phyloP scores from a whole-genome alignment of 2,329 filamentous ascomycete species.

The Botrytis fabae region DNA sequence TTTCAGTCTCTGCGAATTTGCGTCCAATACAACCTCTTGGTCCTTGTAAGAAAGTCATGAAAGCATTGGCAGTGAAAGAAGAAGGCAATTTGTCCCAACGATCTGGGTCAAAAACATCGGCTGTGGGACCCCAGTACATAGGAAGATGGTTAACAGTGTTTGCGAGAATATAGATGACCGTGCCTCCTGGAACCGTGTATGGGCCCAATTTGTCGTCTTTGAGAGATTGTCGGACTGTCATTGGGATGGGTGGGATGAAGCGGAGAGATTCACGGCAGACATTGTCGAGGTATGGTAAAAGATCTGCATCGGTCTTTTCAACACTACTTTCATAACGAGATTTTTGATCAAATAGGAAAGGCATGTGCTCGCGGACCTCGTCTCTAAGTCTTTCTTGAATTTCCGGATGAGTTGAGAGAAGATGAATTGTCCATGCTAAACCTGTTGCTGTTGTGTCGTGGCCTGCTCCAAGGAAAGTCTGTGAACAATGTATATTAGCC shows the following conservation, averaged over 20 bases:
- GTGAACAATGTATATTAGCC: conserved; percentile 40
- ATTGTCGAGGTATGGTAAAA: conserved; percentile 48
- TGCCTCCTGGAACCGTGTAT: conserved; percentile 46
- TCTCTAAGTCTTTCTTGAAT: conserved; percentile 12
- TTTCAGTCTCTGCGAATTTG: conserved; percentile 43
- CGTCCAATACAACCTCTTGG: conserved; percentile 41
- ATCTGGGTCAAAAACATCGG: conserved; percentile 46
- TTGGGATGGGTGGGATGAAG: conserved; percentile 46
- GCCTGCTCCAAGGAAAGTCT: conserved; percentile 78
- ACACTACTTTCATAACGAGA: conserved; percentile 39
- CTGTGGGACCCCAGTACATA: conserved; percentile 45
- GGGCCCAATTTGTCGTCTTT: conserved; percentile 44
- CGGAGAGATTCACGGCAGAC: conserved; percentile 50
- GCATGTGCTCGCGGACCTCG: conserved; percentile 15
- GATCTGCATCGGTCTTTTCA: conserved; percentile 43
- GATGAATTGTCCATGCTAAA: conserved; percentile 47
- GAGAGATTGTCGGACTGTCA: conserved; percentile 42
- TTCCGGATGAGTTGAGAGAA: conserved; percentile 44
- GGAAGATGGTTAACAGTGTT: conserved; percentile 46
- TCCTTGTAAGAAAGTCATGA: conserved; percentile 37
- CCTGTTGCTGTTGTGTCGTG: conserved; percentile 49
- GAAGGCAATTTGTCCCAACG: conserved; percentile 45
- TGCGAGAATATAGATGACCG: conserved; percentile 47
- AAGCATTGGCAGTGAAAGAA: conserved; percentile 39
- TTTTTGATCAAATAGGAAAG: conserved; percentile 42